These are phyloP conservation scores for Melampsora larici-populina DNA, from an alignment of 1,284 basidiomycete species.

Conservation along the genomic window DNA sequence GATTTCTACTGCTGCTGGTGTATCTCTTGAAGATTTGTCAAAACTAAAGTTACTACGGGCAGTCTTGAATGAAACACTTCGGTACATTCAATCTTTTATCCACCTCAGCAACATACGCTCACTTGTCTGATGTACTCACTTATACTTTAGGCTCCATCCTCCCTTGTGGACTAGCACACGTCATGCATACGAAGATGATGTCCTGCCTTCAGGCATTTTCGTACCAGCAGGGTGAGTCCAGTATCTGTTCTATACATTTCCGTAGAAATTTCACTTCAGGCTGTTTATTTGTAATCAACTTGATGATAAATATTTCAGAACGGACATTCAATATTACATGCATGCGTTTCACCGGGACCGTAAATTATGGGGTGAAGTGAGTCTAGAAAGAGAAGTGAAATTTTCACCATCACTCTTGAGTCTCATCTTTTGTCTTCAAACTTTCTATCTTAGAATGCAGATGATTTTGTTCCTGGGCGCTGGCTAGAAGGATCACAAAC, in stretches of 20 bases:
- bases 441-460: constrained; percentile 61
- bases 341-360: constrained; percentile 47
- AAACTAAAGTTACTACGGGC: constrained; percentile 61
- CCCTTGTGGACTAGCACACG: constrained; percentile 68
- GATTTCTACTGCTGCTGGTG: constrained; percentile 49
- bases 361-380: constrained; percentile 54
- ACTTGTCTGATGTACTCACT: not conserved
- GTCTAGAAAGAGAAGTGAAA: constrained; percentile 52
- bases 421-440: not conserved
- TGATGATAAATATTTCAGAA: constrained; percentile 56
- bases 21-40: constrained; percentile 11
- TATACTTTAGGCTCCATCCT: constrained; percentile 61
- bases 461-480: constrained; percentile 68
- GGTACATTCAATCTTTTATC: constrained; percentile 3
- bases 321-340: constrained; percentile 59
- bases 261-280: not conserved
- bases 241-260: not conserved
- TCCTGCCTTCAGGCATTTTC: constrained; percentile 50
- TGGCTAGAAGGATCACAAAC: constrained; percentile 44
- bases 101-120: not conserved
- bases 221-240: constrained; percentile 34
- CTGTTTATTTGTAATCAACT: not conserved
- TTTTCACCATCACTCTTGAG: not conserved
- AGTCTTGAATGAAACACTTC: constrained; percentile 67
- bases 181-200: constrained; percentile 55